phyloP scores from a whole-genome alignment of 768 basidiomycete species.

The Mrakia blollopis region DNA sequence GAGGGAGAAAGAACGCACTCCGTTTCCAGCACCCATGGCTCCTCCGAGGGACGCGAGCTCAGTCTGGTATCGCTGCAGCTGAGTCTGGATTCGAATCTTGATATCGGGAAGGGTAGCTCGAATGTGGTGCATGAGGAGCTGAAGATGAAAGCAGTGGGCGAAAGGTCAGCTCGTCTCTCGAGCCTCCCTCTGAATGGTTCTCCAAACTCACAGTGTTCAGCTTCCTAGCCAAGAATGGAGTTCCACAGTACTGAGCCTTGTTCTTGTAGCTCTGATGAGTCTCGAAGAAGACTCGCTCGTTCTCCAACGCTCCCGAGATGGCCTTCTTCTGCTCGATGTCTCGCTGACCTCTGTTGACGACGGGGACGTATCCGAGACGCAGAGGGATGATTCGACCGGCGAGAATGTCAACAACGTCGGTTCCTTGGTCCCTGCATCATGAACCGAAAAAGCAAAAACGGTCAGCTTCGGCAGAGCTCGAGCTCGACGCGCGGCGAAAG shows the following conservation, averaged over 20 bases:
- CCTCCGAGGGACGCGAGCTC: constrained; percentile 85
- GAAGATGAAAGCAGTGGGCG: neutral
- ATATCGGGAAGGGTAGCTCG: constrained; percentile 96
- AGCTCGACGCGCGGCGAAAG: neutral
- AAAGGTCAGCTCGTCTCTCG: neutral
- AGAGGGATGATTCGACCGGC: constrained; percentile 95
- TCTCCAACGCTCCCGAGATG: constrained; percentile 77
- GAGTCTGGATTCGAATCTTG: constrained; percentile 87
- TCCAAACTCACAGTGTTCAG: constrained; percentile 71
- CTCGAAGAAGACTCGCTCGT: constrained; percentile 90
- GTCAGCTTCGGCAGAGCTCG: neutral
- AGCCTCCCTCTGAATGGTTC: too few relatives aligned
- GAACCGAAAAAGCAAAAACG: neutral
- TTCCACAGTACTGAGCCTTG: constrained; percentile 94
- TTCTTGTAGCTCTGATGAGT: constrained; percentile 86
- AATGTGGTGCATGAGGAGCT: constrained; percentile 99
- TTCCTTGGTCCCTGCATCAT: constrained; percentile 84
- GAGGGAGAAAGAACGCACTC: constrained; percentile 41
- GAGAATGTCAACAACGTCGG: constrained; percentile 97
- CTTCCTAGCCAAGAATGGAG: constrained; percentile 88
- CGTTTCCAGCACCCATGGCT: constrained; percentile 72
- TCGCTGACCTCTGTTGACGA: constrained; percentile 95
- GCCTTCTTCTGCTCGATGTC: constrained; percentile 88
- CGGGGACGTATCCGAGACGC: constrained; percentile 93
- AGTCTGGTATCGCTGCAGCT: constrained; percentile 78